Conservation (phyloP, 148 eudicot genomes). For the Fallopia convolvulus region DNA sequence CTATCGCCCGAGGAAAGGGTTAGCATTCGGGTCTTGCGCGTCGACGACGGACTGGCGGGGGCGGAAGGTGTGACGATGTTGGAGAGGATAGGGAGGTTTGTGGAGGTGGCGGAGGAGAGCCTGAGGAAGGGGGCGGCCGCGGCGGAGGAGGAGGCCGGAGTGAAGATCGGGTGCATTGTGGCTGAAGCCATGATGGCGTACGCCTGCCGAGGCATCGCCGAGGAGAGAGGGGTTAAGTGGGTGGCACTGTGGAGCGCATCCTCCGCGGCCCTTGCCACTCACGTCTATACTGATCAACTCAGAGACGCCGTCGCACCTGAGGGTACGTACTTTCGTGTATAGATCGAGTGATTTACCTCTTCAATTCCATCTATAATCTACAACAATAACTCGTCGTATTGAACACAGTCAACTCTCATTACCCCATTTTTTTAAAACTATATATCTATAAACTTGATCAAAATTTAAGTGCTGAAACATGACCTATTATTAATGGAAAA, state of each 20-base stretch:
- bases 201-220: conserved; percentile 18
- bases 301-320: conserved; percentile 16
- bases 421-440: too few species aligned
- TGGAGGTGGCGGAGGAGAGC: conserved; percentile 22
- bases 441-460: too few species aligned
- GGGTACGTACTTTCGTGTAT: too few species aligned
- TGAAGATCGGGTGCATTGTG: conserved; percentile 22
- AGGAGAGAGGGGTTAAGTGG: conserved; percentile 27
- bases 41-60: not conserved
- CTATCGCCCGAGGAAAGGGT: not conserved
- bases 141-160: conserved; percentile 25
- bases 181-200: conserved; percentile 36
- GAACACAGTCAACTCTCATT: too few species aligned
- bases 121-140: conserved; percentile 16
- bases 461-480: too few species aligned
- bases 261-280: conserved; percentile 20
- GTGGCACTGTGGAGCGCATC: conserved; percentile 20
- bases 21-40: not conserved
- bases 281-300: conserved; percentile 28
- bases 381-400: too few species aligned
- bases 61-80: not conserved
- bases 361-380: too few species aligned
- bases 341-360: too few species aligned
- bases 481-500: too few species aligned
- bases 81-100: conserved; percentile 23